Evolutionary conservation across 768 basidiomycete genomes (phyloP), one percentile per base, ranked within the genome.

Genomic region (Tulasnella sp.): DNA sequence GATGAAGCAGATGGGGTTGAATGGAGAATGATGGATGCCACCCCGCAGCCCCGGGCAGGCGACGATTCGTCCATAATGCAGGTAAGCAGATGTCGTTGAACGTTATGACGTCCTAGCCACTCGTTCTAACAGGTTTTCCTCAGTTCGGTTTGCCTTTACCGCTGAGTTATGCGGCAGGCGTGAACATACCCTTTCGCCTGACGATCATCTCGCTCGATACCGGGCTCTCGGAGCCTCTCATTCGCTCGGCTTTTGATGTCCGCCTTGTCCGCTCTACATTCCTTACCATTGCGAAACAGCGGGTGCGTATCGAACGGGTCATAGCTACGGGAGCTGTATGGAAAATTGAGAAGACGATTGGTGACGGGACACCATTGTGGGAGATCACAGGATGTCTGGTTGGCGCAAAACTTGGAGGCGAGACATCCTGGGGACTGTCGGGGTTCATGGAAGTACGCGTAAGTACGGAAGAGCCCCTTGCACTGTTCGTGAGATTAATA

Each of bases 111-210:
- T n/a, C 54, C 54, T 54, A n/a, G 24, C 24, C 31, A 7, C 5
- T 37, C 72, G 46, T 46, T 76, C 42, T 41, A 34, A 37, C 42
- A 9, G 22, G 20, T 77, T 54, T 24, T 16, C n/a, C 11, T 41
- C 48, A 77, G 76, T 77, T 77, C 76, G 46, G 48, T 18, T 64
- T 77, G 31, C 76, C 76, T n/a, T 20, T 77, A 22, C 76, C 76
- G 24, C 54, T 77, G 12, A 77, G 76, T 34, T 77, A 77, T 41
- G 40, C 76, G 1, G 28, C 76, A 14, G 48, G 58, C 28, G 58
- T 77, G 46, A n/a, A 24, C 14, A 48, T 77, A 6, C 76, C 76
- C 3, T 77, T 77, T 41, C 46, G 46, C 24, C 41, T 77, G 22
- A 77, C 46, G 12, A 54, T 77, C 4, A 48, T 48, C 7, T 75